Evolutionary conservation across 257 asterid genomes (phyloP).

Genomic region (Solanum phureja): DNA sequence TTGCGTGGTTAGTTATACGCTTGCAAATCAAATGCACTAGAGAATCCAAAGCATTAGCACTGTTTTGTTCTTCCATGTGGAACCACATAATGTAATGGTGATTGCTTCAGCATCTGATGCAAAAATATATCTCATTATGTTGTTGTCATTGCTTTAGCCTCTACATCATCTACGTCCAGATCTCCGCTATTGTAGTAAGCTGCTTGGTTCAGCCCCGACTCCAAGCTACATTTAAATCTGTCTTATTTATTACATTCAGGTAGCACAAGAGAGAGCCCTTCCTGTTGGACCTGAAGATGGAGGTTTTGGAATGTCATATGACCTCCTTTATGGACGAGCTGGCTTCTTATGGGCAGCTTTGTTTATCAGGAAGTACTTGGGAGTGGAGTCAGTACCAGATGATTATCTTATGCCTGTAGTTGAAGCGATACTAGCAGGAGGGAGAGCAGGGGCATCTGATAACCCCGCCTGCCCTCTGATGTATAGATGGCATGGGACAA

Average conservation of each 20-base stretch:
- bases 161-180: not conserved
- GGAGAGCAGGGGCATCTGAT: slow-evolving; percentile 58
- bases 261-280: slow-evolving; percentile 64
- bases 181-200: not conserved
- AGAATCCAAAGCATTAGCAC: not conserved
- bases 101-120: not conserved
- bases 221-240: not conserved
- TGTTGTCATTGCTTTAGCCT: not conserved
- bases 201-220: not conserved
- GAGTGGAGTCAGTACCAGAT: slow-evolving; percentile 29
- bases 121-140: not conserved
- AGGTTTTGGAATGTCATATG: slow-evolving; percentile 76
- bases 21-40: not conserved
- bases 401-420: slow-evolving; percentile 56
- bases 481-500: slow-evolving; percentile 88
- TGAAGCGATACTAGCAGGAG: slow-evolving; percentile 65
- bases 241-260: slow-evolving; percentile 13
- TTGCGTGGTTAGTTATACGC: not conserved
- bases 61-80: not conserved
- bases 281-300: slow-evolving; percentile 80
- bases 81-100: not conserved
- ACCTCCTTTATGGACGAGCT: slow-evolving; percentile 60
- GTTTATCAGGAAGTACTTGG: slow-evolving; percentile 45
- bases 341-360: slow-evolving; percentile 81
- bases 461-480: slow-evolving; percentile 50